phyloP scores from a whole-genome alignment of 139 green algal species.

The Chlorella ohadii region DNA sequence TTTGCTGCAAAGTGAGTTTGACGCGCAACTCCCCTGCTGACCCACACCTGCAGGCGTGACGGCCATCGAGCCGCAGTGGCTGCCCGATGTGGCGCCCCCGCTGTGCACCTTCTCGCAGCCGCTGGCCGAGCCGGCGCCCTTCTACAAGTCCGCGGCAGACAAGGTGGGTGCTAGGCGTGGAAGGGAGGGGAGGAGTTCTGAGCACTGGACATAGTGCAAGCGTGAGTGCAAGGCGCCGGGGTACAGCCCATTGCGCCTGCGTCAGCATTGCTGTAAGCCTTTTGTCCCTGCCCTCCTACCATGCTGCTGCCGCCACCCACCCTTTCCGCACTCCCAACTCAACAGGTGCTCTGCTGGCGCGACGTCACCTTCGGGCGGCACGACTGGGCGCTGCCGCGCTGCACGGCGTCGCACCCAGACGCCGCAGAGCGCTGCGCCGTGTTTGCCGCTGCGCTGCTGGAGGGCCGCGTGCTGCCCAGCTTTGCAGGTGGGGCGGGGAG shows the following conservation, averaged over 20 bases:
- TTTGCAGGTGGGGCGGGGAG: background rate
- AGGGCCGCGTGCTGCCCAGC: constrained; percentile 70
- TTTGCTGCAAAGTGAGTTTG: too few species aligned
- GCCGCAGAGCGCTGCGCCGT: constrained; percentile 49
- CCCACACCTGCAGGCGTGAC: constrained; percentile 53
- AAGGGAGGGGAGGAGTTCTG: too few species aligned
- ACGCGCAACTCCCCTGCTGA: too few species aligned
- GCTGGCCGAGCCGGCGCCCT: constrained; percentile 65
- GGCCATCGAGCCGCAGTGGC: constrained; percentile 63
- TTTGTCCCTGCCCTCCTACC: too few species aligned
- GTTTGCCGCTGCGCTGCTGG: constrained; percentile 89
- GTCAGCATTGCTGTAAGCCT: too few species aligned
- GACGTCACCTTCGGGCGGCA: constrained; percentile 78
- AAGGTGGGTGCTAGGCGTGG: constrained; percentile 53
- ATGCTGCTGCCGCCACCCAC: too few species aligned
- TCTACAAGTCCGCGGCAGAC: constrained; percentile 69
- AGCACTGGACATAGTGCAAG: too few species aligned
- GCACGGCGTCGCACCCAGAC: constrained; percentile 52
- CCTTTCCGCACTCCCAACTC: too few species aligned
- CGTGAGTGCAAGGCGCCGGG: too few species aligned
- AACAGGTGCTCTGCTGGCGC: constrained; percentile 73
- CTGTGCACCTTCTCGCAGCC: constrained; percentile 66
- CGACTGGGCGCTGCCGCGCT: constrained; percentile 84
- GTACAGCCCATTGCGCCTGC: too few species aligned
- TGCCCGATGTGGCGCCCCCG: constrained; percentile 62